phyloP scores from a whole-genome alignment of 202 grass and related monocot species.

The Panicum virgatum region DNA sequence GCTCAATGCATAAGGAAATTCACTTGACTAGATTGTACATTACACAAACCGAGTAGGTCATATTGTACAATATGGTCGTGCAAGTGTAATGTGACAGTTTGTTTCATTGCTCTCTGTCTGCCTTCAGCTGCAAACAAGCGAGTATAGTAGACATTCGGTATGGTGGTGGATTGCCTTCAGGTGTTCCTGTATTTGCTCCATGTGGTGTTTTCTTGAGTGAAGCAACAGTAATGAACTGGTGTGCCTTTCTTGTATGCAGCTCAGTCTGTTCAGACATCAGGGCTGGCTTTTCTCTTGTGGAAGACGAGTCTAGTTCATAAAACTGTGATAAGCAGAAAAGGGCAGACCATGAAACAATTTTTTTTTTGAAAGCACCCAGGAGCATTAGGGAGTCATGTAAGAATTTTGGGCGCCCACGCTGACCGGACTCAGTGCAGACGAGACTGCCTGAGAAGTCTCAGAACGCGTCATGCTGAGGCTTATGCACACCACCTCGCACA shows the following conservation, averaged over 20 bases:
- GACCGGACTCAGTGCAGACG: too few species aligned
- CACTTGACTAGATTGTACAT: not conserved
- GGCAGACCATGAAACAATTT: not conserved
- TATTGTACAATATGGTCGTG: not conserved
- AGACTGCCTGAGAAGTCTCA: too few species aligned
- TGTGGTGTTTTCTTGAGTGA: not conserved
- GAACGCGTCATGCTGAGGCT: too few species aligned
- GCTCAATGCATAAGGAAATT: not conserved
- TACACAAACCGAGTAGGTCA: not conserved
- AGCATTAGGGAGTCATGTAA: too few species aligned
- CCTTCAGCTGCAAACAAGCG: too few species aligned
- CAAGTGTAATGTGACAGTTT: too few species aligned
- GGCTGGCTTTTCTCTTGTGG: not conserved
- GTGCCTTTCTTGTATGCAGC: not conserved
- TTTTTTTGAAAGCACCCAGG: too few species aligned
- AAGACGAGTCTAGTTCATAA: not conserved
- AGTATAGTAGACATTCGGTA: not conserved
- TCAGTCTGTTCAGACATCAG: not conserved
- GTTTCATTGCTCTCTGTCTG: too few species aligned
- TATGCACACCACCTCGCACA: too few species aligned
- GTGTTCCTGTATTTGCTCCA: not conserved
- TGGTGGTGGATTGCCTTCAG: not conserved
- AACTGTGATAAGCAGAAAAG: conserved; percentile 5
- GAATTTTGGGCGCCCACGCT: too few species aligned
- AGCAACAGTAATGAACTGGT: not conserved